Base-by-base conservation (phyloP, 2,329 filamentous ascomycete species). In the Neonectria faginata region DNA sequence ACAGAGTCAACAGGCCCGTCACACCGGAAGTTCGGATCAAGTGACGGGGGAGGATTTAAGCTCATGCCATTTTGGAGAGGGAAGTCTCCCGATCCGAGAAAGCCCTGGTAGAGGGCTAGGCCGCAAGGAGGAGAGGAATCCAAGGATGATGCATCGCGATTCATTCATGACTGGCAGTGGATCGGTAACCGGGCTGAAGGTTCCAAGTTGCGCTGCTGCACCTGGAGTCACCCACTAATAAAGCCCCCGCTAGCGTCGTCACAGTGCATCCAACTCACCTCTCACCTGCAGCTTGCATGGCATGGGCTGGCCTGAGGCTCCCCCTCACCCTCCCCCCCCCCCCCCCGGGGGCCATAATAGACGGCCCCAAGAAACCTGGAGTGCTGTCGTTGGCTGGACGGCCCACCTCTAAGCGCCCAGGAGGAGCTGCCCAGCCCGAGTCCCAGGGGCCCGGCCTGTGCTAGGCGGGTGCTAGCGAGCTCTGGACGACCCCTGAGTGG, bases 381-480 rank as follows among this genome's bases (percentile, higher is more conserved):
- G 41, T 39, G 50, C 61, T 66, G 66, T 53, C 62, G 71, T 74
- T 74, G 72, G 72, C 45, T 64, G 53, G 44, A 51, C 55, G 31
- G 20, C 33, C 33, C 27, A 41, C 36, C 60, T 68, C 65, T 74
- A 74, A 74, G 72, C 72, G 72, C 72, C 72, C 66, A 50, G 54
- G 59, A 59, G 57, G 60, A 66, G 50, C 57, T 53, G 59, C 51
- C 53, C 53, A 57, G 57, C 56, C 57, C 12, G 36, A 51, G 53
- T 41, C 45, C 57, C 58, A 57, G 59, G 47, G 54, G 33, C 33
- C 65, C 56, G 48, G 55, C 53, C 42, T 53, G 67, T 63, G 66
- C 45, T 59, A 56, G 56, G 58, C 56, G 22, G 44, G 39, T 41
- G 39, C 39, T 41, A 41, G 39, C 39, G 39, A 41, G 39, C n/a